Evolutionary conservation across 805 yeast species (phyloP), one percentile per base, ranked within the genome.

Genomic region (Candida hungchunana): DNA sequence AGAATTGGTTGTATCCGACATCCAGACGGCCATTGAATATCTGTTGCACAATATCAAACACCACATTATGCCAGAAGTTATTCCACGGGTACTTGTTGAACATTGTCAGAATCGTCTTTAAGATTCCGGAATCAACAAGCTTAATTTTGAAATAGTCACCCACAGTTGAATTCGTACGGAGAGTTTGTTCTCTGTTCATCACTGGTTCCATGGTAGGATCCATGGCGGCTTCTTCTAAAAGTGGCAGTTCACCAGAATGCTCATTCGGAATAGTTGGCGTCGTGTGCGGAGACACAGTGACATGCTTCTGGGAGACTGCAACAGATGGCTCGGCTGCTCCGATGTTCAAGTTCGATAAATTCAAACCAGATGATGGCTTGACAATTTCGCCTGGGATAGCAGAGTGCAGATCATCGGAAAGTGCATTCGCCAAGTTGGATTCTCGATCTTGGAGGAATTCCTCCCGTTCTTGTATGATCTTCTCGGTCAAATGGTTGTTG

Each of bases 11-110:
- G 40, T 77, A 82, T n/a, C 88, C 87, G 34, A 79, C 66, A 43
- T 84, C 86, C 43, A 75, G 53, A 6, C 77, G 67, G 0, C 90
- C 95, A 59, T 82, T 83, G 55, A 84, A 75, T 14, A 83, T 76
- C 54, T 84, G 95, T 52, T 84, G 95, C 23, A 82, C 78, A 44
- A 84, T 71, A 58, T 84, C 95, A 60, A 83, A 84, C 1, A 83
- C 90, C 43, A 84, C 94, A 52, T 83, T 84, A 59, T 84, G 95
- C 59, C 85, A 72, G 49, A 84, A 84, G 46, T 84, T 84, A 50
- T 84, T 84, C 90, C 93, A 84, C 9, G 89, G 85, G 53, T 75
- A 83, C 37, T 69, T 64, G 51, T 80, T 78, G 51, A 84, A 81
- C 75, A 78, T 80, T 20, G 70, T 63, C n/a, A 83, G 60, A 11